These are phyloP conservation scores for Pleurotus djamor DNA, from an alignment of 768 basidiomycete genomes.

Conservation along the genomic window DNA sequence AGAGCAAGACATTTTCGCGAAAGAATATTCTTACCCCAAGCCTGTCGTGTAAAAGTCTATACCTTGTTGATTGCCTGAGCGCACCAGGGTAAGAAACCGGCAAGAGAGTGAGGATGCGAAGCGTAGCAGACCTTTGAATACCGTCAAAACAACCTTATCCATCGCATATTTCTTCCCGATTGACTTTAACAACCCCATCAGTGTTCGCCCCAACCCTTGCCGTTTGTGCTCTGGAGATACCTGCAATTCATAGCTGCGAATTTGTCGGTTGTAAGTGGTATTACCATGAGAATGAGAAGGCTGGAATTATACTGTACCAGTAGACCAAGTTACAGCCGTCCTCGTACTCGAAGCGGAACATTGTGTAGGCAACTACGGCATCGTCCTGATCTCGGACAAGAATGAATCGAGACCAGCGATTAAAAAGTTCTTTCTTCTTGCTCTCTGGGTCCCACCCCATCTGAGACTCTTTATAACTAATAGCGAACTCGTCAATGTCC, in stretches of 20 bases:
- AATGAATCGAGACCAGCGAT: conserved; percentile 58
- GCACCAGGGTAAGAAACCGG: neutral
- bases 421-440: conserved; percentile 62
- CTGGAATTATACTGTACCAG: conserved; percentile 44
- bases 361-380: conserved; percentile 37
- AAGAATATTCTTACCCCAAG: conserved; percentile 41
- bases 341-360: conserved; percentile 79
- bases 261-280: neutral
- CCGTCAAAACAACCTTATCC: conserved; percentile 75
- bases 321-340: conserved; percentile 60
- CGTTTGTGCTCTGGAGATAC: conserved; percentile 42
- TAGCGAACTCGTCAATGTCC: neutral
- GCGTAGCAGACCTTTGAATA: conserved; percentile 56
- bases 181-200: conserved; percentile 47
- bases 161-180: conserved; percentile 55
- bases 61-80: conserved; percentile 43
- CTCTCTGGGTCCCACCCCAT: conserved; percentile 62
- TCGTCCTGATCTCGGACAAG: conserved; percentile 24
- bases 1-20: too few relatives aligned
- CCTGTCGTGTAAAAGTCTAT: conserved; percentile 46
- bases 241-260: conserved; percentile 75
- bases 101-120: conserved; percentile 2
- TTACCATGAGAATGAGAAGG: neutral
- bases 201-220: conserved; percentile 54
- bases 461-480: conserved; percentile 54